Evolutionary conservation across 73 alveolate genomes (phyloP).

Genomic region (Blepharisma japonicum): DNA sequence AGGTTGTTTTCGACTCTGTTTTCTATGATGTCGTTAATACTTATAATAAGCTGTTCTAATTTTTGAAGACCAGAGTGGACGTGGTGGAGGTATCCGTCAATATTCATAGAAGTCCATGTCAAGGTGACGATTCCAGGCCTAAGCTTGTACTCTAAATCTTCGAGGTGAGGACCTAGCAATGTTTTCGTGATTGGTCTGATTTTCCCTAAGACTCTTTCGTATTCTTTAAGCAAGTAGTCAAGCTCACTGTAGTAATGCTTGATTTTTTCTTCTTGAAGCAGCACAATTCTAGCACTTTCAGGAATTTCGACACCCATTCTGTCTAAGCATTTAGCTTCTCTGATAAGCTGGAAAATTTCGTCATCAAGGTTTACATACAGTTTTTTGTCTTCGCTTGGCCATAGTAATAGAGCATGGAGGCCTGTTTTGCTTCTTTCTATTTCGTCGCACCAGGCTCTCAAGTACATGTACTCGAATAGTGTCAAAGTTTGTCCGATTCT

Average conservation of each 20-base stretch:
- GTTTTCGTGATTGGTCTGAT: conserved; percentile 97
- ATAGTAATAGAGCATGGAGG: conserved; percentile 89
- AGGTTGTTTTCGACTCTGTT: conserved; percentile 99
- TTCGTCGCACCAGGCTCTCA: conserved; percentile 83
- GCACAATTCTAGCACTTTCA: conserved; percentile 99
- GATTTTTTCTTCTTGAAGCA: conserved; percentile 99
- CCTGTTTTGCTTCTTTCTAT: conserved; percentile 94
- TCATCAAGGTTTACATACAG: conserved; percentile 98
- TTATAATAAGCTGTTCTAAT: conserved; percentile 97
- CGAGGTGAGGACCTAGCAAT: conserved; percentile 97
- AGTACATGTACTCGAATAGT: conserved; percentile 75
- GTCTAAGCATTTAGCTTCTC: conserved; percentile 99
- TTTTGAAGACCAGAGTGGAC: conserved; percentile 96
- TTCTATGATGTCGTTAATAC: conserved; percentile 98
- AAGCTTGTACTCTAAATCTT: conserved; percentile 97
- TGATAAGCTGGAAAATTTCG: conserved; percentile 97
- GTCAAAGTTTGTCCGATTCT: conserved; percentile 79
- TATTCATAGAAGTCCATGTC: conserved; percentile 99
- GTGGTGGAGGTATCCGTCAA: conserved; percentile 96
- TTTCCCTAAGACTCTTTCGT: conserved; percentile 97
- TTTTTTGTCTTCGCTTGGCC: conserved; percentile 93
- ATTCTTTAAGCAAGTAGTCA: conserved; percentile 96
- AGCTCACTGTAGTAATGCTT: conserved; percentile 98
- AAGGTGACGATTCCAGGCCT: conserved; percentile 99
- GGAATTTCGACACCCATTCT: conserved; percentile 99